Evolutionary conservation across 2,329 filamentous ascomycete species (phyloP).

Genomic region (Tolypocladium capitatum): DNA sequence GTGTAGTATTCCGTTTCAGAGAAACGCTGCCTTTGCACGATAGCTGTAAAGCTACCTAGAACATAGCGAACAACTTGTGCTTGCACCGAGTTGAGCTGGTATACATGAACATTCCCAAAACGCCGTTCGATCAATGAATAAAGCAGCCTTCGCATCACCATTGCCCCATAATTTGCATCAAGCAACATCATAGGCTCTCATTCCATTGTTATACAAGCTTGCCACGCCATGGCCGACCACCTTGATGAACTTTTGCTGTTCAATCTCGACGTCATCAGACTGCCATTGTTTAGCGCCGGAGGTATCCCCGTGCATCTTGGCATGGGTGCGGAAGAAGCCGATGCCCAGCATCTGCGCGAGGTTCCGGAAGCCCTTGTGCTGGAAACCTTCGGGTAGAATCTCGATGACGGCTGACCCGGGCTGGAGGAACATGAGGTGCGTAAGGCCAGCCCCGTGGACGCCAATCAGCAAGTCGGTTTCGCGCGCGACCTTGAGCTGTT

Average conservation of each 20-base stretch:
- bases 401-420: slow-evolving; percentile 23
- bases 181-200: neutral
- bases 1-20: no score
- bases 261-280: neutral
- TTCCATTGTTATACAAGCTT: neutral
- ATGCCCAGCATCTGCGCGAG: slow-evolving; percentile 23
- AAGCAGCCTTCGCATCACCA: no score
- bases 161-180: neutral
- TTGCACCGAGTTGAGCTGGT: no score
- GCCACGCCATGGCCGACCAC: neutral
- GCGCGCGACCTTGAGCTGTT: slow-evolving; percentile 21
- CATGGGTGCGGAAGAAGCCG: slow-evolving; percentile 24
- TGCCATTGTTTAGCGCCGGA: neutral
- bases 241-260: neutral
- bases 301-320: slow-evolving; percentile 3
- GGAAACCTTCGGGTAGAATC: slow-evolving; percentile 20
- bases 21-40: no score
- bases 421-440: slow-evolving; percentile 27
- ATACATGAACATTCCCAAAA: no score
- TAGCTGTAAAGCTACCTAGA: no score
- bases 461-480: slow-evolving; percentile 28
- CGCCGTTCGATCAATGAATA: no score
- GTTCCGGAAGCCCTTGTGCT: slow-evolving; percentile 22
- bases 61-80: no score
- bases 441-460: slow-evolving; percentile 29